Percentiles rank a stretch among this genome's conserved stretches.
These are phyloP conservation scores for Serendipita sp. DNA, from an alignment of 768 basidiomycete genomes.

Conservation along the genomic window DNA sequence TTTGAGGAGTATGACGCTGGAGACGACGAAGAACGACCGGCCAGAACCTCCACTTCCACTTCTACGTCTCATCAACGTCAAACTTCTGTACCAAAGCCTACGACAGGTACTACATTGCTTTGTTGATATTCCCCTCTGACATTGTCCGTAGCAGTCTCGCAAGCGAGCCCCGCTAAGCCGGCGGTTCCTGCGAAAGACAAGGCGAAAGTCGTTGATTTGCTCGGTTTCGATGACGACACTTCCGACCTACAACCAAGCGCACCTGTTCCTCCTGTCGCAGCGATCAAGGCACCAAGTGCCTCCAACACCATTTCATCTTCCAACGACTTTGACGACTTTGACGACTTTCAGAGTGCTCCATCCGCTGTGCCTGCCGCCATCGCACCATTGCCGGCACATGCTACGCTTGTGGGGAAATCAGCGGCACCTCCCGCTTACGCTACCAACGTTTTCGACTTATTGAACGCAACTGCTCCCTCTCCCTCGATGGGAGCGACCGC, in stretches of 20 bases:
- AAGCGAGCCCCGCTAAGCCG: conserved; percentile 4
- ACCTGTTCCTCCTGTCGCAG: conserved; percentile 20
- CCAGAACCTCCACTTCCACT: conserved; percentile 17
- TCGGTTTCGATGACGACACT: conserved; percentile 57
- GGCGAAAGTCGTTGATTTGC: conserved; percentile 46
- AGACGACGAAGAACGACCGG: conserved; percentile 50
- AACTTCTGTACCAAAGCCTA: conserved; percentile 18
- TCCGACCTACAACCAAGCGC: conserved; percentile 22
- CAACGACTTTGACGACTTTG: conserved; percentile 47
- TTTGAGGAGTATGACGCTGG: conserved; percentile 97
- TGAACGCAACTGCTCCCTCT: conserved; percentile 4
- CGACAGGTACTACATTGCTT: conserved; percentile 16
- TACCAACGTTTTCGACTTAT: conserved; percentile 8
- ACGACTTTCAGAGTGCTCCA: conserved; percentile 54
- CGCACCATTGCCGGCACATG: conserved; percentile 23
- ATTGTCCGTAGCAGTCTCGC: conserved; percentile 16
- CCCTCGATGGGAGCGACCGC: neutral
- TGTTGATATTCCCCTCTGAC: conserved; percentile 19
- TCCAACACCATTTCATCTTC: conserved; percentile 2
- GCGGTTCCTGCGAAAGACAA: conserved; percentile 21
- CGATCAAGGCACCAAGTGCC: conserved; percentile 39
- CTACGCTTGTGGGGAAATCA: conserved; percentile 11
- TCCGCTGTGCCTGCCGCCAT: conserved; percentile 35
- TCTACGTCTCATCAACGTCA: conserved; percentile 22
- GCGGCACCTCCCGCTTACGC: conserved; percentile 2